Percentiles rank a stretch among this genome's conserved stretches.
Evolutionary conservation across 1,284 basidiomycete genomes (phyloP).

Genomic region (Papiliotrema fonsecae): DNA sequence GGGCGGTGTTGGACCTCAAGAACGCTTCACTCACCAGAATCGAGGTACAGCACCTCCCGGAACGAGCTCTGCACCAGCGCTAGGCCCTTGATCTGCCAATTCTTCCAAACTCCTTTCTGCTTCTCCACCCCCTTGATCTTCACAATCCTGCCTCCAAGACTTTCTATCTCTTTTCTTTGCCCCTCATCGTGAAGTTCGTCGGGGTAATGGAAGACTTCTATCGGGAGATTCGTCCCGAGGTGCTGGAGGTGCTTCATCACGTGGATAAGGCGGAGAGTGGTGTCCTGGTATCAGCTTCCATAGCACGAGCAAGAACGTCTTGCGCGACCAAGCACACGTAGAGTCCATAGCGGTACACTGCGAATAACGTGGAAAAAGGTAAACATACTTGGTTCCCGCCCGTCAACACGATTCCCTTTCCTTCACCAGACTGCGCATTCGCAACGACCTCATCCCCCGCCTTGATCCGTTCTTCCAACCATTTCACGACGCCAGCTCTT

Average conservation of each 20-base stretch:
- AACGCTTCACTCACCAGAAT: slow-evolving; percentile 16
- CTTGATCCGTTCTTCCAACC: slow-evolving; percentile 29
- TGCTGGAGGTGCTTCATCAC: slow-evolving; percentile 43
- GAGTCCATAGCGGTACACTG: background rate
- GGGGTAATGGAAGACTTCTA: slow-evolving; percentile 50
- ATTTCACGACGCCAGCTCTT: slow-evolving; percentile 40
- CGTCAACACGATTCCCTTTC: slow-evolving; percentile 48
- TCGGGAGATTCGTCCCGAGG: slow-evolving; percentile 42
- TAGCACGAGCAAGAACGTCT: background rate
- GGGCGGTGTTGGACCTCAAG: background rate
- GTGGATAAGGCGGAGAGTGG: slow-evolving; percentile 43
- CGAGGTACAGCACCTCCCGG: slow-evolving; percentile 45
- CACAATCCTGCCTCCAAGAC: slow-evolving; percentile 39
- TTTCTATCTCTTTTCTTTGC: slow-evolving; percentile 35
- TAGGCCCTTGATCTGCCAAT: slow-evolving; percentile 51
- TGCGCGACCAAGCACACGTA: background rate
- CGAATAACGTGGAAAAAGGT: no score
- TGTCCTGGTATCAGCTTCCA: slow-evolving; percentile 36
- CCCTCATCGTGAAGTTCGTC: slow-evolving; percentile 41
- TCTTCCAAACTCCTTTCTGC: slow-evolving; percentile 40
- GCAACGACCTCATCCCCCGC: slow-evolving; percentile 30
- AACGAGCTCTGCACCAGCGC: slow-evolving; percentile 50
- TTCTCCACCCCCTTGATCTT: slow-evolving; percentile 30
- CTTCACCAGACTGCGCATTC: slow-evolving; percentile 17
- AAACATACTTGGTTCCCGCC: slow-evolving; percentile 50